Evolutionary conservation across 805 yeast genomes (phyloP), one percentile per base, ranked within the genome.

Genomic region (Saccharomycopsis schoenii): DNA sequence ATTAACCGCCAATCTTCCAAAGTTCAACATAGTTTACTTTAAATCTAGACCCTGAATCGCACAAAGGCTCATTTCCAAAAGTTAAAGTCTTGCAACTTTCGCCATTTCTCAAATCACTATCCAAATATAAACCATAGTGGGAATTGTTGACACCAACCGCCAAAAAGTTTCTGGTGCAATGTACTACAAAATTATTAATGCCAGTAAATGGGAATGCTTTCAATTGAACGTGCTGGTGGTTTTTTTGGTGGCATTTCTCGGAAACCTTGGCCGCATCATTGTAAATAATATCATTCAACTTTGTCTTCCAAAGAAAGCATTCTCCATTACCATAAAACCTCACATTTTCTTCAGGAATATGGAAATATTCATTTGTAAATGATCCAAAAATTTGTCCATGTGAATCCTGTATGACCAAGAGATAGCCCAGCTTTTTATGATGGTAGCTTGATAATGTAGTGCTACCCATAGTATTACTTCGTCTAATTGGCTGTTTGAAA

Each of bases 61-160:
- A 80, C 62, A 93, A 75, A 1, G 85, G 83, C 61, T 90, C 97
- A 71, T 94, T 93, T 0, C 96, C 97, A 76, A 89, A 93, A 0
- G 98, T 94, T 34, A 83, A 83, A 58, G 93, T 87, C 1, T 83
- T 79, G 68, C 83, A 85, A 36, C 92, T 83, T 0, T 90, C 92
- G 2, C 98, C 99, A 59, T 79, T 79, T 60, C 80, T 75, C 51
- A 93, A 77, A 52, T 85, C 82, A 60, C 83, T 85, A 69, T 89
- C 96, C 14, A 91, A 76, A 90, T 96, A 93, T 15, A 94, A 75
- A 0, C 97, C 98, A 72, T 90, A 91, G 68, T 88, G 89, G 1
- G 97, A 97, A 67, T 86, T 86, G 1, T 97, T 96, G 0, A 96
- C 93, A 1, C 98, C 99, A 67, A 94, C 79, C 21, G 96, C 85